Percentiles rank a stretch among this genome's conserved stretches.
Conservation (phyloP, 306 rosid genomes). For the Trifolium dubium region DNA sequence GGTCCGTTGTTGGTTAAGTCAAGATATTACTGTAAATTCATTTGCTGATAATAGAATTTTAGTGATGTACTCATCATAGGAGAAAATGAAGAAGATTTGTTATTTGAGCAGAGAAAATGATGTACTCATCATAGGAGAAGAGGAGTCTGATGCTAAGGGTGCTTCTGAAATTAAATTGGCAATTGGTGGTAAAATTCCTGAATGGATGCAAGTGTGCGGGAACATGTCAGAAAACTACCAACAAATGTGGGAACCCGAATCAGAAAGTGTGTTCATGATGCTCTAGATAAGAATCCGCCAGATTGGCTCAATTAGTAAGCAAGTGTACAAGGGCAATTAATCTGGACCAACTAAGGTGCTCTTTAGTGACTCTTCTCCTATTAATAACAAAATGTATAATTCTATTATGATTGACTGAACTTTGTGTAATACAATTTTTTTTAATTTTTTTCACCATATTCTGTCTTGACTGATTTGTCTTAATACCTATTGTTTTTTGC, state of each 20-base stretch:
- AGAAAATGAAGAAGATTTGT: conserved; percentile 81
- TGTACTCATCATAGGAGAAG: conserved; percentile 76
- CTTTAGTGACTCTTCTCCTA: too few relatives aligned
- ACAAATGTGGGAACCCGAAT: too few relatives aligned
- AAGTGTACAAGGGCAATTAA: too few relatives aligned
- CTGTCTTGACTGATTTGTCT: conserved; percentile 29
- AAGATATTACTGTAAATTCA: conserved; percentile 45
- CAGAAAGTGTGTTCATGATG: too few relatives aligned
- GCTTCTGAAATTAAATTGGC: too few relatives aligned
- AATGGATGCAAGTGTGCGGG: too few relatives aligned
- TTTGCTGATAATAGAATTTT: conserved; percentile 41
- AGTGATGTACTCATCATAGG: conserved; percentile 74
- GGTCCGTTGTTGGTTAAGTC: conserved; percentile 41
- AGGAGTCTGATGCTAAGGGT: too few relatives aligned
- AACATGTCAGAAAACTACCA: too few relatives aligned
- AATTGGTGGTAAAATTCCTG: too few relatives aligned
- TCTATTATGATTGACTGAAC: conserved; percentile 29
- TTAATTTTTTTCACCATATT: conserved; percentile 1
- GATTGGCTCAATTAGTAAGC: too few relatives aligned
- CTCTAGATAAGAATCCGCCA: too few relatives aligned
- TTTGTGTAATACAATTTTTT: conserved; percentile 8
- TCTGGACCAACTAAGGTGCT: too few relatives aligned
- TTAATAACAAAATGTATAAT: conserved; percentile 10
- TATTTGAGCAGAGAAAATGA: conserved; percentile 59
- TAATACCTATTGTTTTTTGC: conserved; percentile 28